Base-by-base conservation (phyloP, 345 rosid species). In the Bruguiera sexangula region DNA sequence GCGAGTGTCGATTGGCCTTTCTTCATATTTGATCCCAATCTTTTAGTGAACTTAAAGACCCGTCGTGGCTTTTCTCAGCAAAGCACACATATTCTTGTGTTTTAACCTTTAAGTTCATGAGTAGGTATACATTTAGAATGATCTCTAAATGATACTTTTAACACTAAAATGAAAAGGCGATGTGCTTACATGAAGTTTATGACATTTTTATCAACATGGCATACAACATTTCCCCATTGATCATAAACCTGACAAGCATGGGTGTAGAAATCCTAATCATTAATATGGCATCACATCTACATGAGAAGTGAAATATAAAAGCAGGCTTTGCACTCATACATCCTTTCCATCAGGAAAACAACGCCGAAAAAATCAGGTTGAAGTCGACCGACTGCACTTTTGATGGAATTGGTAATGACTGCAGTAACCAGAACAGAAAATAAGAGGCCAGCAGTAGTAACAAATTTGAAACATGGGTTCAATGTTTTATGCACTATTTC, bases 281-380 rank as follows among this genome's bases (percentile, higher is more conserved):
- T 39, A 68, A 34, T 43, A 20, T 59, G 62, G 55, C 34, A 69
- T 58, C 64, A 7, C 26, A 48, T 18, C 63, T 56, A 73, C n/a
- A 5, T 29, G 27, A 55, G 59, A 73, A 37, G 46, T 36, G 66
- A 11, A 18, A 70, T 50, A 64, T 8, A 59, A 66, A 20, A 55
- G 65, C 65, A 69, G 66, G 63, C 36, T 58, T 50, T 60, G 66
- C 15, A 69, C 62, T 59, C 87, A 63, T 86, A 91, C 97, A 67
- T 83, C 96, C 70, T 84, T 81, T 57, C 98, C 98, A 83, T 94
- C 96, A 0, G 96, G 98, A 76, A 94, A 94, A 75, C 97, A 94
- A 32, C 95, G 96, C 96, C 96, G 88, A 82, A 88, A 94, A 94
- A 94, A 79, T 94, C 92, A 39, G 98, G 98, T n/a, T 95, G 85